Evolutionary conservation across 345 rosid genomes (phyloP).

Genomic region (Aquilaria yunnanensis): DNA sequence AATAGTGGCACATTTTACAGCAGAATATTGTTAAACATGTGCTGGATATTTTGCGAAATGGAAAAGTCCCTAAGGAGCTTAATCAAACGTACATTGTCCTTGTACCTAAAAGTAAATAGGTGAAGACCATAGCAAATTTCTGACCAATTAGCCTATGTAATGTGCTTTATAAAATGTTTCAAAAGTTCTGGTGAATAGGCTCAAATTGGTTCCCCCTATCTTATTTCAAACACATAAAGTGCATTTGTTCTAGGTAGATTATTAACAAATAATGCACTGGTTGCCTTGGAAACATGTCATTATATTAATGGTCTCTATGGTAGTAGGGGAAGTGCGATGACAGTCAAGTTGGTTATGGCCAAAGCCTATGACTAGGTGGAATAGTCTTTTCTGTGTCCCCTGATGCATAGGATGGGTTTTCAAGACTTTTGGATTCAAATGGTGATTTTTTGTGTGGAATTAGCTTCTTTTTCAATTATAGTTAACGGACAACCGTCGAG

Average conservation of each 20-base stretch:
- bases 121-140: neutral
- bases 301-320: too few species aligned
- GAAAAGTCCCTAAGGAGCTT: neutral
- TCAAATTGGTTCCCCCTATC: neutral
- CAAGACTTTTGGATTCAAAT: neutral
- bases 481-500: neutral
- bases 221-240: neutral
- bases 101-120: neutral
- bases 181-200: neutral
- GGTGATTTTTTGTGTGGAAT: neutral
- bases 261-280: neutral
- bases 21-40: neutral
- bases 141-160: neutral
- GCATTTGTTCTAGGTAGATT: neutral
- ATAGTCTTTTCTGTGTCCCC: neutral
- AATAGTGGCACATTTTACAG: neutral
- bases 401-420: neutral
- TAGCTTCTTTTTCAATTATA: neutral
- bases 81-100: neutral
- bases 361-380: neutral
- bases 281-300: neutral
- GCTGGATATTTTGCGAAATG: neutral
- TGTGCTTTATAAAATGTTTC: neutral
- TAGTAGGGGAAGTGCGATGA: neutral
- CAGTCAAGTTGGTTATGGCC: neutral